Percentiles rank a stretch among this genome's conserved stretches.
phyloP scores from a whole-genome alignment of 2,329 filamentous ascomycete species.

The Trichoderma sp. region DNA sequence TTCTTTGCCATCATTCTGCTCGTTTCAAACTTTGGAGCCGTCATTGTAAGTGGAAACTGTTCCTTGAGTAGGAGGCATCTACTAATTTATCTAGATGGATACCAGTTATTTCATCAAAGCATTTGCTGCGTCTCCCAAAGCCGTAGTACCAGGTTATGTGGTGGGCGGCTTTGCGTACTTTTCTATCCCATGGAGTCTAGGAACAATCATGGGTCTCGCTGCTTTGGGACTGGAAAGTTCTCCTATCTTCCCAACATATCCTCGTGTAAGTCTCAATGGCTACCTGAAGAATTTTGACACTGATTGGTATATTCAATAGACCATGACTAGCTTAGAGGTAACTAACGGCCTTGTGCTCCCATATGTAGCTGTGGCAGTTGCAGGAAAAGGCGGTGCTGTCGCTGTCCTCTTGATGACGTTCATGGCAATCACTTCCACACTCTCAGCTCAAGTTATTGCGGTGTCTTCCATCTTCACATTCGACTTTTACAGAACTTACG shows the following conservation, averaged over 20 bases:
- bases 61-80: background rate
- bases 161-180: background rate
- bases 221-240: constrained; percentile 3
- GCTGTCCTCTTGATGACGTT: background rate
- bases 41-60: background rate
- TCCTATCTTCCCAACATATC: constrained; percentile 1
- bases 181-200: constrained; percentile 1
- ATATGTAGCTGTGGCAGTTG: constrained; percentile 6
- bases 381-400: constrained; percentile 4
- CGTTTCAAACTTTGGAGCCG: constrained; percentile 6
- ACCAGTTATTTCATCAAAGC: constrained; percentile 12
- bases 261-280: background rate
- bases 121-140: background rate
- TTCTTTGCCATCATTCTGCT: constrained; percentile 5
- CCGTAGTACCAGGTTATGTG: constrained; percentile 4
- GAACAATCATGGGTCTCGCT: constrained; percentile 7
- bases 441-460: background rate
- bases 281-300: background rate
- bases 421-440: constrained; percentile 4
- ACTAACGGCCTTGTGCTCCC: constrained; percentile 6
- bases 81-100: background rate
- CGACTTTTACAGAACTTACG: constrained; percentile 7
- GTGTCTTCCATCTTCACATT: constrained; percentile 12
- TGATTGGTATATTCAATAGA: background rate
- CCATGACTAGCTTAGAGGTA: background rate